These are phyloP conservation scores for Henckelia pumila DNA, from an alignment of 257 asterid genomes.

Conservation along the genomic window DNA sequence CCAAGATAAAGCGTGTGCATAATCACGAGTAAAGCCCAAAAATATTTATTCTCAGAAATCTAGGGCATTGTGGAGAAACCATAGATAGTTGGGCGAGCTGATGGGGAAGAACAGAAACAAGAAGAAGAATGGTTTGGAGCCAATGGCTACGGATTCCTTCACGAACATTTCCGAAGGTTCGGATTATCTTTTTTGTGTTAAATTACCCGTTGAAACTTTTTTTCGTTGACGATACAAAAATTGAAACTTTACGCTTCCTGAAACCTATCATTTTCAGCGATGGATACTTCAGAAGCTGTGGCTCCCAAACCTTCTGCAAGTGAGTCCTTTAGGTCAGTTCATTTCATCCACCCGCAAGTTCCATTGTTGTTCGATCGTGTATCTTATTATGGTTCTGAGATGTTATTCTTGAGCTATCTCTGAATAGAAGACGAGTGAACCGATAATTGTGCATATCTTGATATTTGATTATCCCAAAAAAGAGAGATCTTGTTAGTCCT, in stretches of 20 bases:
- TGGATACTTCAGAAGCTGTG: constrained; percentile 59
- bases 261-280: constrained; percentile 33
- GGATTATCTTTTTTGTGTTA: background rate
- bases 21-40: no score
- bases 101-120: no score
- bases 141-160: no score
- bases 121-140: no score
- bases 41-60: no score
- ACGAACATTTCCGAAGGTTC: constrained; percentile 37
- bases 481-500: background rate
- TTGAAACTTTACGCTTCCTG: background rate
- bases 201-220: background rate
- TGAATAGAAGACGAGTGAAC: background rate
- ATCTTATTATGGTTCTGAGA: background rate
- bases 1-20: no score
- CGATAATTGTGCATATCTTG: background rate
- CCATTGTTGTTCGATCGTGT: background rate
- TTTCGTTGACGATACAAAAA: background rate
- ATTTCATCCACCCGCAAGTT: background rate
- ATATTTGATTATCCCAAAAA: background rate
- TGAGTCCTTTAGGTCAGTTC: constrained; percentile 38
- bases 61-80: no score
- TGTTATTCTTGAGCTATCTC: background rate
- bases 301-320: constrained; percentile 26
- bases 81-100: no score